Evolutionary conservation across 306 rosid species (phyloP), one percentile per base, ranked within the genome.

Genomic region (Lablab purpureus): DNA sequence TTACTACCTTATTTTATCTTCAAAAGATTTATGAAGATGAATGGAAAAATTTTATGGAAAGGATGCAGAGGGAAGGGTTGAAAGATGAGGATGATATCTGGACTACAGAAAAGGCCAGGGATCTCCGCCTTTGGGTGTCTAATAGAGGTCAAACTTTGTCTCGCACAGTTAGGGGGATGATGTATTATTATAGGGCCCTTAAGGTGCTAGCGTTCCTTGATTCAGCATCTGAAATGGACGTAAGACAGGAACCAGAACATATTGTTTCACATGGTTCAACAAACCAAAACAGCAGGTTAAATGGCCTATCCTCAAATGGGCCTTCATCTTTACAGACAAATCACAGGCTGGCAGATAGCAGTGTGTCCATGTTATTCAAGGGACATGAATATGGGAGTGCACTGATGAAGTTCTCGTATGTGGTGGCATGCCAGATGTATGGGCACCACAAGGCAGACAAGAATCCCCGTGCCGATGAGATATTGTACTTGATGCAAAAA

Each of bases 91-190:
- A 86, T 13, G 97, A 90, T 69, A 66, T 92, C 50, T 94, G 89
- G 90, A 43, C 66, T 2, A 81, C 71, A 56, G 43, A 60, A 28
- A 92, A 91, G 74, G 50, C 78, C 11, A 85, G 82, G 81, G 94
- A 94, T 34, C 91, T 92, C 67, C 96, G 98, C 43, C 85, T 88
- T 79, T 94, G 98, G 98, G 97, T 89, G 17, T 94, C 98, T 5
- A 86, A 87, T 69, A 89, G 98, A 85, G 98, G 98, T 66, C 98
- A 94, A 88, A 94, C 98, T 32, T 75, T 94, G 78, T 90, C 97
- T 36, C 97, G 97, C 65, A 94, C 98, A 36, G 93, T 94, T 28
- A 87, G 97, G 73, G 98, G 98, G 75, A 94, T 92, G 98, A 94
- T 94, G 98, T 94, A 94, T 80, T 89, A 94, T 74, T 88, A 89